Conservation (phyloP, 2,329 filamentous ascomycete genomes). For the Fonsecaea monophora region DNA sequence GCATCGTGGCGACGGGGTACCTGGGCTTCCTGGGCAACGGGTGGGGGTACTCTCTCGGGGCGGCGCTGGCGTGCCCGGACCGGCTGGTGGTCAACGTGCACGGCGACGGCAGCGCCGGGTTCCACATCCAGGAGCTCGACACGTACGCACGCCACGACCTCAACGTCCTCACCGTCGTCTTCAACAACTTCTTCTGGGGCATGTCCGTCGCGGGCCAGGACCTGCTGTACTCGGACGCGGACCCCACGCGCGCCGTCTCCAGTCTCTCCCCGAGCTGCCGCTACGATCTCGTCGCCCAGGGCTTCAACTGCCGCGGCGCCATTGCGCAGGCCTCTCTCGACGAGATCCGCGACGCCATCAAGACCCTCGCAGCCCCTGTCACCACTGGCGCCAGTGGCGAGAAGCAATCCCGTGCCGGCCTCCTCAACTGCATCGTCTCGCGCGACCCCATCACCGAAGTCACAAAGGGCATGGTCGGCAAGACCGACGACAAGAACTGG, state of each 20-base stretch:
- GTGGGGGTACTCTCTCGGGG: slow-evolving; percentile 55
- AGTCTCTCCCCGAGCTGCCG: slow-evolving; percentile 44
- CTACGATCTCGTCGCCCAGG: slow-evolving; percentile 53
- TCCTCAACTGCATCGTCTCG: slow-evolving; percentile 53
- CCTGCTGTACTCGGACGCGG: slow-evolving; percentile 49
- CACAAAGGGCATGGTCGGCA: slow-evolving; percentile 50
- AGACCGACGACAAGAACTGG: slow-evolving; percentile 50
- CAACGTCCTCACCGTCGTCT: slow-evolving; percentile 52
- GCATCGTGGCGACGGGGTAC: slow-evolving; percentile 44
- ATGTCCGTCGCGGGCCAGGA: slow-evolving; percentile 56
- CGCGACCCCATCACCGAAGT: slow-evolving; percentile 42
- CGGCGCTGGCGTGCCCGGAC: slow-evolving; percentile 50
- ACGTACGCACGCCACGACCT: slow-evolving; percentile 52
- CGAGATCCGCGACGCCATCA: slow-evolving; percentile 38
- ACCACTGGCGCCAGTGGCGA: not conserved
- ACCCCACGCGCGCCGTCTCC: slow-evolving; percentile 44
- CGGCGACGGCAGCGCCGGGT: slow-evolving; percentile 55
- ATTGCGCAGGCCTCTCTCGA: slow-evolving; percentile 41
- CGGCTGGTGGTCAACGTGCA: slow-evolving; percentile 53
- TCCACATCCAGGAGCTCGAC: slow-evolving; percentile 56
- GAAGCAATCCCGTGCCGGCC: slow-evolving; percentile 35
- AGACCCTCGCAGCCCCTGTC: not conserved
- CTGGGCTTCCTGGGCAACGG: slow-evolving; percentile 57
- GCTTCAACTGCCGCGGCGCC: slow-evolving; percentile 46
- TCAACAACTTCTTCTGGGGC: slow-evolving; percentile 56